phyloP scores from a whole-genome alignment of 73 alveolate species.

The Stentor coeruleus region DNA sequence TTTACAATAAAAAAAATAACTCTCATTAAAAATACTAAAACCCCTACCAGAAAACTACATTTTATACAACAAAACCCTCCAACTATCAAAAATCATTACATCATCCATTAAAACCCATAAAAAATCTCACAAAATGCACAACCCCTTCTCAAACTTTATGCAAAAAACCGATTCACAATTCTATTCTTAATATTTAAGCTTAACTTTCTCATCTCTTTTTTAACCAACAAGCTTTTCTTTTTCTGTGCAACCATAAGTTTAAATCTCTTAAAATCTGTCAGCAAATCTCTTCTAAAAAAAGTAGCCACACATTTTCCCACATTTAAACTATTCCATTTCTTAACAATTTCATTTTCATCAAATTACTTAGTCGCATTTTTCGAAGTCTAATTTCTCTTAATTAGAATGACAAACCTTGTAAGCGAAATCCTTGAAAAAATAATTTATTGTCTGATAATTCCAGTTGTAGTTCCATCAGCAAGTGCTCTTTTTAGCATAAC shows the following conservation, averaged over 20 bases:
- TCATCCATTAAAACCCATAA: too few species aligned
- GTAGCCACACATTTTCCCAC: conserved; percentile 37
- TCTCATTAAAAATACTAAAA: too few species aligned
- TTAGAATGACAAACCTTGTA: conserved; percentile 52
- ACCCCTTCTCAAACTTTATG: background rate
- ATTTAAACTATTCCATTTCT: conserved; percentile 53
- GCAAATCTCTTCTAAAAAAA: conserved; percentile 55
- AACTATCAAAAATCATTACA: too few species aligned
- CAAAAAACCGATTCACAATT: too few species aligned
- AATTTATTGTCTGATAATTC: conserved; percentile 68
- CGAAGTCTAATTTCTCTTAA: conserved; percentile 46
- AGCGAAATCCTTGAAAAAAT: conserved; percentile 63
- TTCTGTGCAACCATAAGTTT: conserved; percentile 46
- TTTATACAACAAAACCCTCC: too few species aligned
- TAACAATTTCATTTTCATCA: conserved; percentile 28
- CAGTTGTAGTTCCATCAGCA: conserved; percentile 70
- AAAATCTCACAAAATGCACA: too few species aligned
- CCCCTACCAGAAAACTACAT: too few species aligned
- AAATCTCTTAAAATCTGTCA: conserved; percentile 62
- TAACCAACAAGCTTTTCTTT: conserved; percentile 13
- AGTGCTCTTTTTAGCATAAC: conserved; percentile 74
- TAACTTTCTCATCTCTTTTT: background rate
- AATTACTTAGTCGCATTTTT: conserved; percentile 24
- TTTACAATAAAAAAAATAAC: too few species aligned
- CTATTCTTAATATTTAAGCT: conserved; percentile 16